phyloP scores from a whole-genome alignment of 768 basidiomycete species.

The Lyophyllum decastes region DNA sequence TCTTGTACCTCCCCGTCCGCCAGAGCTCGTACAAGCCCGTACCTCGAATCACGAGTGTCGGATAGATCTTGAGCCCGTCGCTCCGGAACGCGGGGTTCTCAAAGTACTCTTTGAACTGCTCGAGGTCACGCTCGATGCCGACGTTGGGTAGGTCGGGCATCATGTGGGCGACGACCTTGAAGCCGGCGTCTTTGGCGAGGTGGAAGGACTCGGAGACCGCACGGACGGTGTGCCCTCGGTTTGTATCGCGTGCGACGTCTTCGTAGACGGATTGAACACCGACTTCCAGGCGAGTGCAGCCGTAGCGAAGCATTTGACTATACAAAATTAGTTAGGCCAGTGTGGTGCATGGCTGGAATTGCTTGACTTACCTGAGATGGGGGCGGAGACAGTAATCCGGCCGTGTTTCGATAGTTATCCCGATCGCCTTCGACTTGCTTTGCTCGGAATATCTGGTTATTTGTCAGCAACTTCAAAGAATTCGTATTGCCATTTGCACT shows the following conservation, averaged over 20 bases:
- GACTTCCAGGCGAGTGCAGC: constrained; percentile 97
- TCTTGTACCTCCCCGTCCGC: constrained; percentile 97
- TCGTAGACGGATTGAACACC: constrained; percentile 99
- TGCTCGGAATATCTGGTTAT: constrained; percentile 82
- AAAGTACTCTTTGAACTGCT: constrained; percentile 99
- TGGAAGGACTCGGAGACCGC: constrained; percentile 97
- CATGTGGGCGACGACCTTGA: constrained; percentile 99
- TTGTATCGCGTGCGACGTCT: constrained; percentile 98
- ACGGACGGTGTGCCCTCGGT: constrained; percentile 97
- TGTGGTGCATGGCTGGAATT: background rate
- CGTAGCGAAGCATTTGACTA: constrained; percentile 98
- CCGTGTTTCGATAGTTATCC: constrained; percentile 97
- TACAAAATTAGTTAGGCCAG: background rate
- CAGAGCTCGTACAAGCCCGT: constrained; percentile 96
- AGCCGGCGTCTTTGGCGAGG: constrained; percentile 97
- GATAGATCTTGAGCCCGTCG: constrained; percentile 98
- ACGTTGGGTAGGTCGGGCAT: constrained; percentile 99
- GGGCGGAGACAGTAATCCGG: constrained; percentile 98
- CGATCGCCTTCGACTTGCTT: constrained; percentile 97
- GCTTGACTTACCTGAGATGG: constrained; percentile 71
- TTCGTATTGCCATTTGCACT: constrained; percentile 2
- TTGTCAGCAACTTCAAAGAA: background rate
- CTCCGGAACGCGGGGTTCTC: constrained; percentile 98
- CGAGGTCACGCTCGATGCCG: constrained; percentile 94
- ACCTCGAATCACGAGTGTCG: constrained; percentile 95